These are phyloP conservation scores for Aspergillus latus DNA, from an alignment of 2,329 filamentous ascomycete genomes.

Conservation along the genomic window DNA sequence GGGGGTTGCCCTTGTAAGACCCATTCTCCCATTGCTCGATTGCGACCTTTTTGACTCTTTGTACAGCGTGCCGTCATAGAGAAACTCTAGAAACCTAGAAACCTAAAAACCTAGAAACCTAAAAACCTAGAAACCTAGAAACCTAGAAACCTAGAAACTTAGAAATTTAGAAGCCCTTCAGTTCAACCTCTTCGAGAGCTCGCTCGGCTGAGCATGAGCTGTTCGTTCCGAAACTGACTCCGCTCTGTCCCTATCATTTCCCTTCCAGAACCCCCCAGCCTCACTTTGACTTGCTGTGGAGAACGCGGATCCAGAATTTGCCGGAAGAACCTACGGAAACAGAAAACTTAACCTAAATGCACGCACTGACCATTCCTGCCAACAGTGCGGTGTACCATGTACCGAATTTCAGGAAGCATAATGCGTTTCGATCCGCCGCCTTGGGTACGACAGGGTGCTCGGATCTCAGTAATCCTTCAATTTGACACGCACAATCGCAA, in stretches of 20 bases:
- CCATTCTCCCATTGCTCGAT: neutral
- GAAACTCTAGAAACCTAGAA: too few relatives aligned
- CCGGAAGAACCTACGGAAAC: neutral
- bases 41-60: neutral
- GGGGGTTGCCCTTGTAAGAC: too few relatives aligned
- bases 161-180: neutral
- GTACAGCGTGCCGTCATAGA: too few relatives aligned
- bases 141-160: neutral
- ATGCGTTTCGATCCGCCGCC: neutral
- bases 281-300: neutral
- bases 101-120: too few relatives aligned
- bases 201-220: neutral
- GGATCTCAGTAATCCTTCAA: neutral
- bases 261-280: neutral
- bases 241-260: too few relatives aligned
- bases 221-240: neutral
- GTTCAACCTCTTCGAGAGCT: neutral
- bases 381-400: too few relatives aligned
- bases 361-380: constrained; percentile 1
- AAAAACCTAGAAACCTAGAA: too few relatives aligned
- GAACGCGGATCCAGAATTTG: neutral
- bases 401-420: neutral
- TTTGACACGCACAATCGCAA: neutral
- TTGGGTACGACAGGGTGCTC: neutral
- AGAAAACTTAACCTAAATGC: neutral